Base-by-base conservation (phyloP, 2,329 filamentous ascomycete genomes). In the Aspergillus viridinutans region DNA sequence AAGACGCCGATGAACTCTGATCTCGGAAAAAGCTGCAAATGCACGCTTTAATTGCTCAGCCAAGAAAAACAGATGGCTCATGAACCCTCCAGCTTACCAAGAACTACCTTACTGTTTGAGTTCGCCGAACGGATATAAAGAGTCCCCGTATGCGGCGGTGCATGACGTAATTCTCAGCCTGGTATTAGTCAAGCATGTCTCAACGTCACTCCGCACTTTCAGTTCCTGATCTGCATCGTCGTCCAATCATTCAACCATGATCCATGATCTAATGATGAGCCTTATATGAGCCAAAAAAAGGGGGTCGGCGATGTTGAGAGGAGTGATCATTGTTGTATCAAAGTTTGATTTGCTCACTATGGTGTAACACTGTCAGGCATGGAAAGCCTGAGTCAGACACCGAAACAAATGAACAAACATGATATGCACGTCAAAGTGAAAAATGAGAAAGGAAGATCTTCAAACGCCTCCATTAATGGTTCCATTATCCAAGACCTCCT, bases 401-500 rank as follows among this genome's bases (percentile, higher is more conserved):
- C 28, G 29, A 29, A 38, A 56, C 29, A 28, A 50, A 43, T 49
- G 10, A 54, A 59, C 49, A 52, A 25, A 58, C 43, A 50, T 48
- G 40, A 17, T 21, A 47, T 47, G 43, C 43, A 47, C 8, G 10
- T 7, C 38, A 52, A 47, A 25, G 6, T 48, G n/a, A 40, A 28
- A 54, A 35, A n/a, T 14, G 50, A 52, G 28, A 20, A n/a, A 43
- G 10, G 10, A 21, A 43, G 9, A 45, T 23, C n/a, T 12, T 20
- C 10, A 45, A 45, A 21, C 43, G 23, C 43, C 20, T 21, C 21
- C 20, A 14, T 21, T 23, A 50, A 61, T 51, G 49, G 56, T 55
- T 29, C 54, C 56, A 51, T 47, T 57, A 56, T 52, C 58, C 59
- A 42, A 29, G 45, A 40, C 32, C 45, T 47, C 49, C 49, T 40